Percentiles rank a stretch among this genome's conserved stretches.
Evolutionary conservation across 192 early-diverging fungal genomes (phyloP).

Genomic region (Piromyces finnis): DNA sequence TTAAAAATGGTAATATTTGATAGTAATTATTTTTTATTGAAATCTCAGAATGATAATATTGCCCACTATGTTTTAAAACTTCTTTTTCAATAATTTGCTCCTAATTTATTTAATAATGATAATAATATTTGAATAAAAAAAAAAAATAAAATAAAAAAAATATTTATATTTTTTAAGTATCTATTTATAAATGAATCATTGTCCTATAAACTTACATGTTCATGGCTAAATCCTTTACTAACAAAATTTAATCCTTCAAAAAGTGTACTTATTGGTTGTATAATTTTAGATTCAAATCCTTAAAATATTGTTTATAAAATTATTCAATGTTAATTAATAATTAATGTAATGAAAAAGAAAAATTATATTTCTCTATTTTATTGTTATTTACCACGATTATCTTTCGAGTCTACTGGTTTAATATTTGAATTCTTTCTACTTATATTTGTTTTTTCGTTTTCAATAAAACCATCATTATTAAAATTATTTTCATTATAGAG

Average conservation of each 20-base stretch:
- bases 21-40: not conserved
- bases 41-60: not conserved
- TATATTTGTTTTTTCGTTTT: not conserved
- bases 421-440: no score
- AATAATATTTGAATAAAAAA: no score
- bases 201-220: not conserved
- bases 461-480: not conserved
- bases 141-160: no score
- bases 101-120: not conserved
- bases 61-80: not conserved
- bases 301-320: no score
- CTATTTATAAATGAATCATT: no score
- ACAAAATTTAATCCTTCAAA: not conserved
- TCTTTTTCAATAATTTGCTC: not conserved
- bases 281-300: not conserved
- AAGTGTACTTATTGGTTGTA: not conserved
- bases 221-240: not conserved
- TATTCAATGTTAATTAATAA: no score
- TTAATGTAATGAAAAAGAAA: no score
- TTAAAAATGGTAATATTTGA: not conserved
- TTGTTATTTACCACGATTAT: no score
- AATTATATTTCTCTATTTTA: no score
- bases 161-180: no score
- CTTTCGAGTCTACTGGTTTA: no score
- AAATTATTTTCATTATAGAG: not conserved